Percentiles rank a stretch among this genome's conserved stretches.
Conservation (phyloP, 495 filamentous ascomycete species). For the Xylaria scruposa region DNA sequence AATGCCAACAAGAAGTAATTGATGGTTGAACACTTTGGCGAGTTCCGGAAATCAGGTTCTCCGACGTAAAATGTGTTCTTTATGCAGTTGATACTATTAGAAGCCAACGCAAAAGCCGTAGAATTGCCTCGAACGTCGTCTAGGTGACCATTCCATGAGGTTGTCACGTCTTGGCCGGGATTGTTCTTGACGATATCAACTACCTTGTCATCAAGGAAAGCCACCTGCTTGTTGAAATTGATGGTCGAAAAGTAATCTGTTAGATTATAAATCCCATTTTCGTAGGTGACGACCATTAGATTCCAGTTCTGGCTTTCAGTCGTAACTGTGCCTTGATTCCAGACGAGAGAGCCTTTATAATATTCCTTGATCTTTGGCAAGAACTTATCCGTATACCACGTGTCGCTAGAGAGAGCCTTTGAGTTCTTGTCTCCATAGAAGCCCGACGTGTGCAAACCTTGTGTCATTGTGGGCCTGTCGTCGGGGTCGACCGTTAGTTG, state of each 20-base stretch:
- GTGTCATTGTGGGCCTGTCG: conserved; percentile 58
- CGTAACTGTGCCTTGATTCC: conserved; percentile 59
- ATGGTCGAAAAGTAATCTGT: conserved; percentile 88
- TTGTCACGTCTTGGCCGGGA: conserved; percentile 78
- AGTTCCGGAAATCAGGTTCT: conserved; percentile 81
- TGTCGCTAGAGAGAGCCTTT: conserved; percentile 62
- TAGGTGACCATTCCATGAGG: conserved; percentile 60
- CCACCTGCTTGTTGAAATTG: conserved; percentile 50
- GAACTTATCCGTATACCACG: conserved; percentile 81
- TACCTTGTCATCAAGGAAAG: conserved; percentile 71
- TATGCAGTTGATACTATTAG: conserved; percentile 75
- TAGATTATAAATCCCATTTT: conserved; percentile 81
- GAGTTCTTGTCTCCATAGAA: conserved; percentile 57
- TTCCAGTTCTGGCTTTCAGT: conserved; percentile 67
- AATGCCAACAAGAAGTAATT: conserved; percentile 91
- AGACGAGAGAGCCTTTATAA: conserved; percentile 86
- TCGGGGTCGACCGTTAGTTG: conserved; percentile 53
- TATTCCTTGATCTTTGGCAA: conserved; percentile 81
- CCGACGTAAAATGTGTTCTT: conserved; percentile 85
- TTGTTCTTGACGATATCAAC: conserved; percentile 72
- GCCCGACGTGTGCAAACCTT: conserved; percentile 74
- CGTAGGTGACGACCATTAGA: conserved; percentile 80
- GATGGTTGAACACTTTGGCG: conserved; percentile 81
- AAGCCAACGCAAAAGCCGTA: conserved; percentile 48
- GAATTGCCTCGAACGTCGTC: conserved; percentile 44